Conservation (phyloP, 2,329 filamentous ascomycete genomes). For the Trichoderma guizhouense region DNA sequence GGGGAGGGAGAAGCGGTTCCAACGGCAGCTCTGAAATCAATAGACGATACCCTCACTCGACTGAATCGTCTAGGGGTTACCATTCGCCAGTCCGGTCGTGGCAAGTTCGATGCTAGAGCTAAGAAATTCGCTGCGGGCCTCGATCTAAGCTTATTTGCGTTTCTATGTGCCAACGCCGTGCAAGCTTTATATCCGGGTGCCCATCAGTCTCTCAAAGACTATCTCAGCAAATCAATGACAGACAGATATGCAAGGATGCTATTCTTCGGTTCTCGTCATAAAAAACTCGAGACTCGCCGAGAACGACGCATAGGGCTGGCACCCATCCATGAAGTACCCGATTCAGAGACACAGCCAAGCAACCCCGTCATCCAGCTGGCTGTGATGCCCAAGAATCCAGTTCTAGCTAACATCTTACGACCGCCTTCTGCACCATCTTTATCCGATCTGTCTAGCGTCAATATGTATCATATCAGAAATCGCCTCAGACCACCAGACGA, state of each 20-base stretch:
- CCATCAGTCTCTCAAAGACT: neutral
- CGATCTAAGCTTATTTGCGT: neutral
- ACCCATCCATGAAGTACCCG: neutral
- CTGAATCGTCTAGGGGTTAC: conserved; percentile 9
- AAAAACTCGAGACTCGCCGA: neutral
- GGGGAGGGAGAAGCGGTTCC: neutral
- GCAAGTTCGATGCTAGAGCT: neutral
- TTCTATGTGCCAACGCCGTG: neutral
- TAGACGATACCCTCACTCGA: conserved; percentile 14
- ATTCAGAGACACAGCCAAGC: neutral
- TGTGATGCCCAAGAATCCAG: neutral
- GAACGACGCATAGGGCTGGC: neutral
- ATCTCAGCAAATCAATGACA: neutral
- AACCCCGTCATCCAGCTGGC: too few relatives aligned
- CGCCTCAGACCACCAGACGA: neutral
- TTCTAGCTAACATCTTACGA: neutral
- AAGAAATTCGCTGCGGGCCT: neutral
- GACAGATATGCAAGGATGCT: neutral
- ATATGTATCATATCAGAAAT: neutral
- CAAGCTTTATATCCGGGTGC: neutral
- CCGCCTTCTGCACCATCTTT: neutral
- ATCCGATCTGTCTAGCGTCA: neutral
- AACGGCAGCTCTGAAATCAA: neutral
- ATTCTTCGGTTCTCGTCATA: neutral
- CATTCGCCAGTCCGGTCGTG: conserved; percentile 10